Evolutionary conservation across 352 stramenopile genomes (phyloP).

Genomic region (Globisporangium viniferum): DNA sequence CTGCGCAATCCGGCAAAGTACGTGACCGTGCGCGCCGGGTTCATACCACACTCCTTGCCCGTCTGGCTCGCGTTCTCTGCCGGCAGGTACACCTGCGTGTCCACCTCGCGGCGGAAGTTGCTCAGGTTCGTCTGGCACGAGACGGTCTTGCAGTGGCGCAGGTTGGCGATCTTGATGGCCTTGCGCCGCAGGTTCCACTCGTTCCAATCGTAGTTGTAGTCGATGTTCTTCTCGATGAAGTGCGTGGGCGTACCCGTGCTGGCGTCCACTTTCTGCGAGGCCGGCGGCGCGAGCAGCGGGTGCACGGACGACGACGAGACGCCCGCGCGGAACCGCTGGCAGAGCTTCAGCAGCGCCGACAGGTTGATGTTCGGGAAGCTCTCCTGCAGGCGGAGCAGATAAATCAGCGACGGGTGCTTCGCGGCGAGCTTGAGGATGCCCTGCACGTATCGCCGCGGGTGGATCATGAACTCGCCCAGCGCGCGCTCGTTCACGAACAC

Average conservation of each 20-base stretch:
- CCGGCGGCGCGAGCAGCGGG: constrained; percentile 45
- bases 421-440: constrained; percentile 68
- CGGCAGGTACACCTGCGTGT: constrained; percentile 88
- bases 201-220: constrained; percentile 94
- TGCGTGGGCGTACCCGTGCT: constrained; percentile 89
- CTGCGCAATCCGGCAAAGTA: constrained; percentile 70
- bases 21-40: constrained; percentile 73
- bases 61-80: constrained; percentile 76
- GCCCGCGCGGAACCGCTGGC: constrained; percentile 36
- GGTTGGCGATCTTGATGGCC: constrained; percentile 89
- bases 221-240: constrained; percentile 91
- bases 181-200: constrained; percentile 91
- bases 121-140: constrained; percentile 88
- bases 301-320: constrained; percentile 40
- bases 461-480: constrained; percentile 85
- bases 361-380: constrained; percentile 78
- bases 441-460: constrained; percentile 77
- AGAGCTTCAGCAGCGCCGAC: constrained; percentile 67
- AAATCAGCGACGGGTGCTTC: constrained; percentile 88
- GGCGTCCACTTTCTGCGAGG: constrained; percentile 77
- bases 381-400: constrained; percentile 87
- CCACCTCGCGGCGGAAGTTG: constrained; percentile 83
- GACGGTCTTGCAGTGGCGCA: constrained; percentile 87
- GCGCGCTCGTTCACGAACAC: constrained; percentile 92
- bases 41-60: constrained; percentile 71